Evolutionary conservation across 1,139 yeast species (phyloP).

Genomic region (Zhuliangozyma blackwelliae): DNA sequence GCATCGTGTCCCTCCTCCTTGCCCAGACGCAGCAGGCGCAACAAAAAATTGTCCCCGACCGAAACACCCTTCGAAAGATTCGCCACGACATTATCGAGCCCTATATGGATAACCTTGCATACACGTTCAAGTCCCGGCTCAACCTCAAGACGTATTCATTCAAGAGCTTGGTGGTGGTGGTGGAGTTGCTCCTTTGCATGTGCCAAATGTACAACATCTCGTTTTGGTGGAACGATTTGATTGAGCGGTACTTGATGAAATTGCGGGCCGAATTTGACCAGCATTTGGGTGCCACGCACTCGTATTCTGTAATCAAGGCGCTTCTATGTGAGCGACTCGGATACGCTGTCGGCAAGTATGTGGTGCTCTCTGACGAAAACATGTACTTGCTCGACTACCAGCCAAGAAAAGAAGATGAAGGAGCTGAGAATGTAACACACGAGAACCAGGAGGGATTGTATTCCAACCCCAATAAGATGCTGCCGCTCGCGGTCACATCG

Average conservation of each 20-base stretch:
- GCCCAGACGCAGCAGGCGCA: conserved; percentile 46
- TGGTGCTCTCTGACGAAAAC: conserved; percentile 16
- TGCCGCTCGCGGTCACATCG: conserved; percentile 29
- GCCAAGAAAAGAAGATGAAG: conserved; percentile 6
- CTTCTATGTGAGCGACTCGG: conserved; percentile 40
- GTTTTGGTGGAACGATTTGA: conserved; percentile 48
- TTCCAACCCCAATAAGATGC: conserved; percentile 36
- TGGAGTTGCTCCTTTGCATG: conserved; percentile 53
- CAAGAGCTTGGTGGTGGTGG: conserved; percentile 39
- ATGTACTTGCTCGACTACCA: conserved; percentile 9
- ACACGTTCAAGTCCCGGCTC: conserved; percentile 54
- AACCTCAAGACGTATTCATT: conserved; percentile 60
- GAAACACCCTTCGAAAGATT: conserved; percentile 54
- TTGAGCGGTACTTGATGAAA: conserved; percentile 42
- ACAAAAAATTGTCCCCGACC: conserved; percentile 21
- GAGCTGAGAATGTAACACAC: too few species aligned
- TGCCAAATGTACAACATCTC: conserved; percentile 33
- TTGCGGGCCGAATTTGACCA: conserved; percentile 36
- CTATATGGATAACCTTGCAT: conserved; percentile 56
- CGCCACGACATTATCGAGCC: conserved; percentile 63
- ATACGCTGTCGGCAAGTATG: conserved; percentile 30
- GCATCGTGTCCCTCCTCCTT: conserved; percentile 68
- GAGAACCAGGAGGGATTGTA: conserved; percentile 29
- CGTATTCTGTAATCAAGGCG: conserved; percentile 27
- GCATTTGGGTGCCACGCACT: conserved; percentile 26